Evolutionary conservation across 2,329 filamentous ascomycete species (phyloP), one percentile per base, ranked within the genome.

Genomic region (Aspergillaceae sp.): DNA sequence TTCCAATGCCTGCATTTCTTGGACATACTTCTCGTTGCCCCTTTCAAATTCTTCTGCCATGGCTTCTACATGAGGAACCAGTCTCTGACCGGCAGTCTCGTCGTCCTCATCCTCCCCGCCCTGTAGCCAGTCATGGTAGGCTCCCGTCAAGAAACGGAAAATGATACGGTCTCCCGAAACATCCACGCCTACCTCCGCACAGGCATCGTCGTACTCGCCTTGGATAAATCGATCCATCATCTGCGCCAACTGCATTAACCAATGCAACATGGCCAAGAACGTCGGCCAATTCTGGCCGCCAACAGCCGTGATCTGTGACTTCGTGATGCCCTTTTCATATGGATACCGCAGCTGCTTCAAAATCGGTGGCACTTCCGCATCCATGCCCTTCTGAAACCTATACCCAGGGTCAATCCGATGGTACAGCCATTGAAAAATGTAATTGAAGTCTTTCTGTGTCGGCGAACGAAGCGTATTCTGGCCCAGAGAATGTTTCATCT

Each of bases 351-450:
- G 72, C 63, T 96, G 91, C 63, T 95, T 94, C 48, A 98, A 73
- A 40, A 98, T 83, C 0, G 89, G 84, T 8, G 91, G 90, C 0
- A 97, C 90, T 64, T 98, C 94, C 46, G 91, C 85, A 64, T 97
- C 92, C 59, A 97, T 95, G 43, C 84, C 87, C 66, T 96, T 96
- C 59, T 90, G 83, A 60, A 98, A 97, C 33, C 84, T 82, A 65
- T 97, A 94, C 57, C 84, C 86, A 0, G 92, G 92, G 62, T 98
- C 92, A 62, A 98, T 94, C 47, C 89, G 86, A 60, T 89, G 87
- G 67, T 98, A 98, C 3, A 98, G 75, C 87, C 91, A 98, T 61
- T 97, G 89, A 62, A 98, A 98, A 77, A 98, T 94, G 67, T 80
- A 85, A 61, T 94, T 92, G 72, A 98, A 98, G 65, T 98, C 92